Conservation (phyloP, 768 basidiomycete species). For the Auricularia auricula-judae region DNA sequence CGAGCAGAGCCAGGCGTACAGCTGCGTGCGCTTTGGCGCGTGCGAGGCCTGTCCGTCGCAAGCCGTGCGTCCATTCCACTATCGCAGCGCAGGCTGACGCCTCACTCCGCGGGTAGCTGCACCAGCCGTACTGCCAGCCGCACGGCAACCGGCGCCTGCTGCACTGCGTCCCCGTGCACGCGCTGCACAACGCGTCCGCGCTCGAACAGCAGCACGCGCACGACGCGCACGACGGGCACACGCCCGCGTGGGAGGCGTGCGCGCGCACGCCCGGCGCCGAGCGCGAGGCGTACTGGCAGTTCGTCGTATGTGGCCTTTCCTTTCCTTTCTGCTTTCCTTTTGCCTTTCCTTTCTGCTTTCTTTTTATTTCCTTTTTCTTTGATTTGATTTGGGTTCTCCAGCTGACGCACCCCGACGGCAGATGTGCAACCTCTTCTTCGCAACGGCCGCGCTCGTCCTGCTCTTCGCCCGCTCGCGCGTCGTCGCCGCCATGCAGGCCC, state of each 20-base stretch:
- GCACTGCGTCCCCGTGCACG: slow-evolving; percentile 44
- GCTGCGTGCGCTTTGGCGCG: slow-evolving; percentile 26
- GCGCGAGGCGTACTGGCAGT: slow-evolving; percentile 83
- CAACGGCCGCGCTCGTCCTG: slow-evolving; percentile 49
- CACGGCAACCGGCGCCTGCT: slow-evolving; percentile 86
- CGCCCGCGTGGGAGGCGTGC: slow-evolving; percentile 86
- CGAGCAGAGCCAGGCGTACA: background rate
- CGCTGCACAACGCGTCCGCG: background rate
- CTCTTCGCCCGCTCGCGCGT: slow-evolving; percentile 59
- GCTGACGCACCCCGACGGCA: slow-evolving; percentile 4
- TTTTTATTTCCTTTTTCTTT: background rate
- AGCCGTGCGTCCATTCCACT: slow-evolving; percentile 25
- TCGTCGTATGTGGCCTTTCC: slow-evolving; percentile 48
- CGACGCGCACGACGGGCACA: slow-evolving; percentile 23
- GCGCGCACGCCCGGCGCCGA: slow-evolving; percentile 75
- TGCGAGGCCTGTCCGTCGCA: slow-evolving; percentile 34
- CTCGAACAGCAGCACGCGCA: background rate
- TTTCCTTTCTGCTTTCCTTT: background rate
- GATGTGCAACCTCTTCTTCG: slow-evolving; percentile 56
- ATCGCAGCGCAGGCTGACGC: slow-evolving; percentile 5
- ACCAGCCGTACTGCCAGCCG: slow-evolving; percentile 89
- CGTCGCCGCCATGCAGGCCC: slow-evolving; percentile 62
- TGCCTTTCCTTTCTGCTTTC: background rate
- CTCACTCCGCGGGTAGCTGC: slow-evolving; percentile 36
- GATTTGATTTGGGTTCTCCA: too few relatives aligned